Percentiles rank a stretch among this genome's conserved stretches.
phyloP scores from a whole-genome alignment of 2,329 filamentous ascomycete genomes.

The Fusarium miscanthi region DNA sequence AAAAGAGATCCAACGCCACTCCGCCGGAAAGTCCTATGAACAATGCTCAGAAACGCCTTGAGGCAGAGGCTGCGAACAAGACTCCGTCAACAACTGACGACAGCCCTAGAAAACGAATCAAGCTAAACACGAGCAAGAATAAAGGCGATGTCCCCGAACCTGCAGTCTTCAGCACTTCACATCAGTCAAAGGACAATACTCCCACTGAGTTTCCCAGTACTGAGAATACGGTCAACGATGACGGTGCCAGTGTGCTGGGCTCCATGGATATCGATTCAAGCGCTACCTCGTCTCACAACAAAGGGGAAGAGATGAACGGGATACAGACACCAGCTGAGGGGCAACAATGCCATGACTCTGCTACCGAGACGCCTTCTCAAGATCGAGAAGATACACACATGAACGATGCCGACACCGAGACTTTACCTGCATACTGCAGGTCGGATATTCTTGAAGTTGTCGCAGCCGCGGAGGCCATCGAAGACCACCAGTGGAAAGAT shows the following conservation, averaged over 20 bases:
- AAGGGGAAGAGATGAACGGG: background rate
- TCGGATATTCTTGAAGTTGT: constrained; percentile 9
- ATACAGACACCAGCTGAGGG: background rate
- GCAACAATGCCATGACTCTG: background rate
- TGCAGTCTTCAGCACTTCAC: background rate
- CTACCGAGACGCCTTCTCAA: background rate
- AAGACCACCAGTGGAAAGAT: background rate
- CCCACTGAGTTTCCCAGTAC: background rate
- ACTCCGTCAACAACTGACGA: background rate
- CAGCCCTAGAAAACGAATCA: constrained; percentile 14
- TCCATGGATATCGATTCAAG: constrained; percentile 7
- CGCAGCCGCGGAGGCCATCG: background rate
- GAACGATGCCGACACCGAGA: background rate
- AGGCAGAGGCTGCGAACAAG: background rate
- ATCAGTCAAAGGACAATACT: background rate
- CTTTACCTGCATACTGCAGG: background rate
- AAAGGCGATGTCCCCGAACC: background rate
- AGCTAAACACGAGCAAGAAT: background rate
- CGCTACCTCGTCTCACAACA: background rate
- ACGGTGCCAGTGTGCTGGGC: background rate
- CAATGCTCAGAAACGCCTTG: constrained; percentile 21
- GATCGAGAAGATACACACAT: constrained; percentile 9
- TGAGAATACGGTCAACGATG: background rate
- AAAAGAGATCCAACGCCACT: background rate
- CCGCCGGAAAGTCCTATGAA: constrained; percentile 9